These are phyloP conservation scores for Ulmus americana DNA, from an alignment of 331 rosid species.

Conservation along the genomic window DNA sequence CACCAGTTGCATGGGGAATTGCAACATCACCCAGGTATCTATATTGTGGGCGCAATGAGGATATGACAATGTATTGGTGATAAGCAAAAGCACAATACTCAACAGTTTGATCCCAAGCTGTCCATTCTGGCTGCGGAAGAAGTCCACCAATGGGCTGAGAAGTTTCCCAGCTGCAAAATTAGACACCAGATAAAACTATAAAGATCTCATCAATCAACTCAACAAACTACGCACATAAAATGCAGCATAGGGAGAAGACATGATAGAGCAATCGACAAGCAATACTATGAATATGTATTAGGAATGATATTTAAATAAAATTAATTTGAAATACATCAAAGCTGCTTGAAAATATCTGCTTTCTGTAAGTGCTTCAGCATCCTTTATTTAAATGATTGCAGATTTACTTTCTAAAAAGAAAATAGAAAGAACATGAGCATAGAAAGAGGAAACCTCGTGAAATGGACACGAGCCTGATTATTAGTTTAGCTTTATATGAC, in stretches of 20 bases:
- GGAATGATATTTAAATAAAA: too few relatives aligned
- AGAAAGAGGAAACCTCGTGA: too few relatives aligned
- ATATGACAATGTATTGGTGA: conserved; percentile 82
- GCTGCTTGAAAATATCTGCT: too few relatives aligned
- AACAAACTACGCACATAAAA: not conserved
- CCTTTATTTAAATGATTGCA: too few relatives aligned
- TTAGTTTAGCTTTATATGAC: too few relatives aligned
- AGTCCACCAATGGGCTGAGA: conserved; percentile 95
- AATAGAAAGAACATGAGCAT: too few relatives aligned
- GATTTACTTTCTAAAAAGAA: too few relatives aligned
- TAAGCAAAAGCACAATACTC: conserved; percentile 97
- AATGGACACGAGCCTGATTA: too few relatives aligned
- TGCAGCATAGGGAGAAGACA: not conserved
- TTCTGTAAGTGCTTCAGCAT: too few relatives aligned
- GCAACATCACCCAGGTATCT: conserved; percentile 98
- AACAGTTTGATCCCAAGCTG: conserved; percentile 96
- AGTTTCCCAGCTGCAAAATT: conserved; percentile 82
- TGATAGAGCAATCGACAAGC: too few relatives aligned
- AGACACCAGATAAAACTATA: not conserved
- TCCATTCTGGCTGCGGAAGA: conserved; percentile 99
- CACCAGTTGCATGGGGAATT: conserved; percentile 85
- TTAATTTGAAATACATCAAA: too few relatives aligned
- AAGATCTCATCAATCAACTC: conserved; percentile 14
- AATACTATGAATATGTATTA: too few relatives aligned
- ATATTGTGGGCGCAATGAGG: conserved; percentile 93